Base-by-base conservation (phyloP, 108 stramenopile genomes). In the Poteriospumella lacustris region DNA sequence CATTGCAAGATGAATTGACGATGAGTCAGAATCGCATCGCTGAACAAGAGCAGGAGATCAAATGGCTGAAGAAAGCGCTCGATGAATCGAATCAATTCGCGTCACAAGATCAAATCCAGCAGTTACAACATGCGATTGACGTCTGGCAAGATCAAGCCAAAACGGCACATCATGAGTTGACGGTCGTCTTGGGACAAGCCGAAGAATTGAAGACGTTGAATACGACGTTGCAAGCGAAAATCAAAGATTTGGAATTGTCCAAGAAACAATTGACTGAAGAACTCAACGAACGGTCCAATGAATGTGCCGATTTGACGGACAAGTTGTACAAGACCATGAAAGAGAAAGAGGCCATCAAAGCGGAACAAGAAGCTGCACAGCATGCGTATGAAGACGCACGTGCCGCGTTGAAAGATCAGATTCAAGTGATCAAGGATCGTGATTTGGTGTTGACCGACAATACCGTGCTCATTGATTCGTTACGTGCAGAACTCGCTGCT, bases 131-230 rank as follows among this genome's bases (percentile, higher is more conserved):
- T 12, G 59, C 62, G 19, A 33, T 81, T 1, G 62, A 76, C 2
- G 58, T 26, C 28, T 81, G 80, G 80, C 80, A 81, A 76, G 39
- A 5, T 3, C 80, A 81, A 47, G 80, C 80, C 12, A 42, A 58
- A n/a, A 28, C 29, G 42, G 59, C 75, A 34, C 76, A 81, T 1
- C 39, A 38, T 0, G 76, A 81, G 76, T 38, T 81, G 36, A 64
- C 33, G 28, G 36, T 64, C 24, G 60, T 64, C 36, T 64, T 64
- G 24, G 3, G 31, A 12, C 60, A 64, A 64, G 60, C 60, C 5
- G 60, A 64, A 64, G 60, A 64, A 64, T 64, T 64, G 36, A 64
- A 64, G 36, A 5, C 12, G 5, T 12, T 64, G 5, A 64, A 64
- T 64, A 31, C 60, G 3, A 64, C 5, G 28, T 64, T 64, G 36